Evolutionary conservation across 768 basidiomycete genomes (phyloP).

Genomic region (Naematelia aurantialba): DNA sequence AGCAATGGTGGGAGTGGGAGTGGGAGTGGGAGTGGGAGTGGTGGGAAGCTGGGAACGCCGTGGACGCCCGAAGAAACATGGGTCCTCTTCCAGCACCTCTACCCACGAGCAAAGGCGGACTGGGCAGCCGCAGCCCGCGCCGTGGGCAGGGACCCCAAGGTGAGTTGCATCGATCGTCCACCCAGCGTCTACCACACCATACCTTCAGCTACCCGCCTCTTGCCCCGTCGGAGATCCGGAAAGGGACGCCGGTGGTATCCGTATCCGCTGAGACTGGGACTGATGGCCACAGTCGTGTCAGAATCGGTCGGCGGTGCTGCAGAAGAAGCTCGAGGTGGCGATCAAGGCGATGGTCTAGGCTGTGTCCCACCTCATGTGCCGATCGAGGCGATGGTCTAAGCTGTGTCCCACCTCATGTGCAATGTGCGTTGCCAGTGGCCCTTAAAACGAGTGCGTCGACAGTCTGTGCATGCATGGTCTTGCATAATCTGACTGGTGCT

Average conservation of each 20-base stretch:
- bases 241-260: no score
- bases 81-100: not conserved
- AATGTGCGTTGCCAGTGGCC: no score
- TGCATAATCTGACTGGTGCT: no score
- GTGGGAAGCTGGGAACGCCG: not conserved
- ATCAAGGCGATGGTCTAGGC: constrained; percentile 2
- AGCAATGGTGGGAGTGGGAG: not conserved
- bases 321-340: constrained; percentile 7
- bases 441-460: no score
- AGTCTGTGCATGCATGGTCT: no score
- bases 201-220: not conserved
- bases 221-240: no score
- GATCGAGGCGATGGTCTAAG: constrained; percentile 1
- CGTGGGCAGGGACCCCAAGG: constrained; percentile 6
- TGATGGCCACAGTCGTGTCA: constrained; percentile 3
- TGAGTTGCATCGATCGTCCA: not conserved
- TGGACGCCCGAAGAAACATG: not conserved
- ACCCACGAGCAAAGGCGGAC: not conserved
- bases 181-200: no score
- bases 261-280: not conserved
- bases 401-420: no score
- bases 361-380: no score
- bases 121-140: not conserved
- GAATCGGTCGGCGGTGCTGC: not conserved
- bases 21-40: not conserved